Base-by-base conservation (phyloP, 73 alveolate species). In the Paramecium biaurelia region DNA sequence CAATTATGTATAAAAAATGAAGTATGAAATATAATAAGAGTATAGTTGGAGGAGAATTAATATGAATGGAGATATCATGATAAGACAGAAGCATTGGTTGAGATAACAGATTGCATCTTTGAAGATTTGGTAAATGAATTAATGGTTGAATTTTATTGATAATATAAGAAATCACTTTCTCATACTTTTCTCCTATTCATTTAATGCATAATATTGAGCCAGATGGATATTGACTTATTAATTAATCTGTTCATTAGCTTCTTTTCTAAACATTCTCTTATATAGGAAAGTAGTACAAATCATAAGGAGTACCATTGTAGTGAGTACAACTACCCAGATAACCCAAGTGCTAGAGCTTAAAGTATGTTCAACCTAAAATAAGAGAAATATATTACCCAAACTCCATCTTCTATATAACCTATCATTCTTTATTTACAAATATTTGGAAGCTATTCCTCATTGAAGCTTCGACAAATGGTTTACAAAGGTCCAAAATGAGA, bases 121-220 rank as follows among this genome's bases (percentile, higher is more conserved):
- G 93, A 86, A 67, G 88, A 86, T n/a, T 45, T 86, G 4, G 53
- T 86, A 14, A 85, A 86, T 57, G 93, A 86, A 86, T 30, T 86
- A 35, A 63, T 32, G 20, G 26, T 63, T 21, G 84, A 63, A 63
- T 14, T 63, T 7, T 24, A 63, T 12, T 63, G 45, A 63, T 63
- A 12, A 26, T 63, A 32, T 30, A 63, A 26, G 45, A 63, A 30
- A 63, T 63, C 84, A 26, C 84, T 26, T 63, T 63, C 84, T 63
- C 84, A 26, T 63, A 63, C 47, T 28, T 58, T 58, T 58, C 23
- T 58, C 32, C 9, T 58, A 18, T 58, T 58, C 76, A 15, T 58
- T 15, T 20, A 58, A 58, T 10, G 76, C 76, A 28, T 58, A 58
- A 58, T 58, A 58, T 58, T 58, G 37, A 28, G 76, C 70, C 32